Evolutionary conservation across 257 asterid genomes (phyloP).

Genomic region (Petunia secreta): DNA sequence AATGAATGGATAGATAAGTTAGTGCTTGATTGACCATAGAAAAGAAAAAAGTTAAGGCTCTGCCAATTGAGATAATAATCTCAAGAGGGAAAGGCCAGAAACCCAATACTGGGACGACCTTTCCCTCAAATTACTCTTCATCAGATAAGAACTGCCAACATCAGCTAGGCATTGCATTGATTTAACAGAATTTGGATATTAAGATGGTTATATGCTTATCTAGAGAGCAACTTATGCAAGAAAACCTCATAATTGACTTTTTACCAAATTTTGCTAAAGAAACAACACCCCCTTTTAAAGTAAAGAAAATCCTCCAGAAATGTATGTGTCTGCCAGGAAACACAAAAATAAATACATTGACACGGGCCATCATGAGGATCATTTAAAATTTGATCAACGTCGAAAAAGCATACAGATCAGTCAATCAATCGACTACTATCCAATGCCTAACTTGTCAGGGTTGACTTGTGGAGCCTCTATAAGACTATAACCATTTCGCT

Average conservation of each 20-base stretch:
- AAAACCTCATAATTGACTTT: background rate
- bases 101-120: slow-evolving; percentile 13
- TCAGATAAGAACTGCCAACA: background rate
- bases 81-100: slow-evolving; percentile 20
- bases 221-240: background rate
- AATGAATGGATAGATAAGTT: slow-evolving; percentile 27
- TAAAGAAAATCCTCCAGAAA: background rate
- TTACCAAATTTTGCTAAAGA: background rate
- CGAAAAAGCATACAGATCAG: background rate
- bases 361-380: background rate
- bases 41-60: background rate
- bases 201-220: background rate
- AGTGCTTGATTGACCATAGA: slow-evolving; percentile 17
- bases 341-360: background rate
- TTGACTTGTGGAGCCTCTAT: background rate
- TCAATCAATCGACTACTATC: background rate
- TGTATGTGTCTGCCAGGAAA: background rate
- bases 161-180: background rate
- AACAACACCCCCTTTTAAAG: background rate
- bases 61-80: slow-evolving; percentile 15
- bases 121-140: background rate
- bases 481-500: background rate
- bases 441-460: background rate
- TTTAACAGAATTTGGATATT: background rate
- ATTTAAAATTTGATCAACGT: background rate